Conservation (phyloP, 805 yeast species). For the Hanseniaspora guilliermondii region DNA sequence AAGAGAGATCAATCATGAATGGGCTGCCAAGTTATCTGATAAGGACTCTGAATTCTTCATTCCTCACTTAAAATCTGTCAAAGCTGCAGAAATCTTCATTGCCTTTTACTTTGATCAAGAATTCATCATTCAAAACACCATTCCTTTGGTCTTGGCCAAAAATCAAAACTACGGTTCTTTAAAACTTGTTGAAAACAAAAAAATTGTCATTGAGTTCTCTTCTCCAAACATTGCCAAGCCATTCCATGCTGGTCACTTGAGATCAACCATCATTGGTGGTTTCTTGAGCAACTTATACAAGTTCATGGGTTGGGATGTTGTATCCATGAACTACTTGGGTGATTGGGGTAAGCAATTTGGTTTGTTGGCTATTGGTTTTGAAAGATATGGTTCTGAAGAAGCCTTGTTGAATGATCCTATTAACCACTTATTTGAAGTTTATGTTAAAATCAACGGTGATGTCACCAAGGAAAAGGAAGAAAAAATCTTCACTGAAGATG, state of each 20-base stretch:
- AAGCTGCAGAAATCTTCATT: slow-evolving; percentile 78
- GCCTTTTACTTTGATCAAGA: slow-evolving; percentile 65
- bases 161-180: slow-evolving; percentile 54
- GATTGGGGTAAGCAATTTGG: slow-evolving; percentile 99
- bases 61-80: slow-evolving; percentile 57
- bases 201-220: slow-evolving; percentile 73
- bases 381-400: slow-evolving; percentile 71
- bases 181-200: slow-evolving; percentile 52
- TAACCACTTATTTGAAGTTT: slow-evolving; percentile 86
- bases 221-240: slow-evolving; percentile 99
- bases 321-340: slow-evolving; percentile 87
- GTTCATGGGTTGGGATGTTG: slow-evolving; percentile 82
- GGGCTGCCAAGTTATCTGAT: slow-evolving; percentile 53
- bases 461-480: slow-evolving; percentile 45
- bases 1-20: slow-evolving; percentile 56
- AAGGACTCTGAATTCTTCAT: slow-evolving; percentile 12
- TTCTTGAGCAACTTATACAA: slow-evolving; percentile 83
- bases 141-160: slow-evolving; percentile 55
- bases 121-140: slow-evolving; percentile 53
- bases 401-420: slow-evolving; percentile 67
- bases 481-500: slow-evolving; percentile 28
- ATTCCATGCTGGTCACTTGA: slow-evolving; percentile 97
- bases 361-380: slow-evolving; percentile 82
- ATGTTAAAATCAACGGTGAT: slow-evolving; percentile 74
- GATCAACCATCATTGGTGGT: slow-evolving; percentile 97